Percentiles rank a stretch among this genome's conserved stretches.
These are phyloP conservation scores for Aspergillus aculeatinus DNA, from an alignment of 2,329 filamentous ascomycete genomes.

Conservation along the genomic window DNA sequence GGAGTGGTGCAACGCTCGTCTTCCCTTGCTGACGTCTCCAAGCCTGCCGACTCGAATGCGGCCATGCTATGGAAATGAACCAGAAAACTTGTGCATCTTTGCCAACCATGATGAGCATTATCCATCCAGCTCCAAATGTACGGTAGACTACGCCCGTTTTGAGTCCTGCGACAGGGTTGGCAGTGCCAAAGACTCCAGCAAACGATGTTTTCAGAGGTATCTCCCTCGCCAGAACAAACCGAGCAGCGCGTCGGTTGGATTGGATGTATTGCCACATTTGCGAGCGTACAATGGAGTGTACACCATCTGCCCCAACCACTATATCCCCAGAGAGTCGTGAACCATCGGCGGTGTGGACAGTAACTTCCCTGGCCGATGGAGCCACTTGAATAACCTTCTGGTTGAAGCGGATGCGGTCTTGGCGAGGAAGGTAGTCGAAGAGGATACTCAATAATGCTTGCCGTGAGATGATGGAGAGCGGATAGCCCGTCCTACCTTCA, in stretches of 20 bases:
- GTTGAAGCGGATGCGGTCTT: background rate
- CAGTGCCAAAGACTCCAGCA: conserved; percentile 27
- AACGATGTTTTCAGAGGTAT: background rate
- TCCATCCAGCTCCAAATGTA: background rate
- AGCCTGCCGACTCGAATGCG: background rate
- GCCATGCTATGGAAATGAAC: background rate
- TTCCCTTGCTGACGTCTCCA: background rate
- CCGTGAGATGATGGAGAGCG: conserved; percentile 1
- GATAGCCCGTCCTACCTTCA: background rate
- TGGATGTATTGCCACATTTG: conserved; percentile 28
- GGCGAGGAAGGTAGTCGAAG: background rate
- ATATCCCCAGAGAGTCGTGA: conserved; percentile 28
- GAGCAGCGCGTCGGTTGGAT: no score
- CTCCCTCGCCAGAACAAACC: background rate
- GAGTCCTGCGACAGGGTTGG: conserved; percentile 9
- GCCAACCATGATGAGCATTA: conserved; percentile 7
- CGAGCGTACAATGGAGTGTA: conserved; percentile 37
- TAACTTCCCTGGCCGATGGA: background rate
- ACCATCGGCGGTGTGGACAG: background rate
- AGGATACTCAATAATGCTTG: background rate
- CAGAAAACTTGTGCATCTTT: conserved; percentile 1
- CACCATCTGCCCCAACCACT: conserved; percentile 44
- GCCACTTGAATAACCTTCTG: background rate
- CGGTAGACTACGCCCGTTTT: conserved; percentile 11
- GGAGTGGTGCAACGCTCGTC: background rate